phyloP scores from a whole-genome alignment of 2,329 filamentous ascomycete species.

The Epichloe amarillans region DNA sequence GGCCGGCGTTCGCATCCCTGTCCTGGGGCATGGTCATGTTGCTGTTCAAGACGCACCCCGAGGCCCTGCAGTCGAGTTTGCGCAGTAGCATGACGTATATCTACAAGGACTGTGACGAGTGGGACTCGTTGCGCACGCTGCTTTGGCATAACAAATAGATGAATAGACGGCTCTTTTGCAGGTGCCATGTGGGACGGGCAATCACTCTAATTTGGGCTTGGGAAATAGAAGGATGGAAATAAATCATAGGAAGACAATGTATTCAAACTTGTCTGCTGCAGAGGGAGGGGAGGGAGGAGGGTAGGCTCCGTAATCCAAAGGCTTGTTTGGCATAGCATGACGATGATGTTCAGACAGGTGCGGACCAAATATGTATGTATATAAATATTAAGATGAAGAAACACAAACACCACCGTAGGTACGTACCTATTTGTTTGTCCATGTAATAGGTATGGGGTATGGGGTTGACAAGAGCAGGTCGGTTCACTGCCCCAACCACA shows the following conservation, averaged over 20 bases:
- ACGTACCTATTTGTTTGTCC: too few species aligned
- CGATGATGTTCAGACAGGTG: background rate
- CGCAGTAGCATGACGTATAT: conserved; percentile 96
- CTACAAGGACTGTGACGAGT: conserved; percentile 78
- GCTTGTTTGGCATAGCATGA: background rate
- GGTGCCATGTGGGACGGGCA: background rate
- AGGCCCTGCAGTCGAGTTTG: conserved; percentile 81
- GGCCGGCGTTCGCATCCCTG: conserved; percentile 82
- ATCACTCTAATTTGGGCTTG: background rate
- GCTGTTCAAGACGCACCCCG: conserved; percentile 82
- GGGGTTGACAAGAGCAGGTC: too few species aligned
- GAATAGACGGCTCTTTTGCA: background rate
- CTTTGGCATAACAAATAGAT: conserved; percentile 66
- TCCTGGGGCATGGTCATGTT: conserved; percentile 96
- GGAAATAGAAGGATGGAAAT: background rate
- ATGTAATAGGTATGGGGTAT: too few species aligned
- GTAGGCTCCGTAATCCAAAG: background rate
- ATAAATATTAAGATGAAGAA: background rate
- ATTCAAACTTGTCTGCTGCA: background rate
- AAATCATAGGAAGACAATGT: background rate
- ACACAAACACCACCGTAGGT: too few species aligned
- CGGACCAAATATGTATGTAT: background rate
- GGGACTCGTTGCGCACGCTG: conserved; percentile 76
- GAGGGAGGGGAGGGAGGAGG: background rate
- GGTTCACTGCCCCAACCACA: too few species aligned